Base-by-base conservation (phyloP, 2,329 filamentous ascomycete genomes). In the Domatiomyces catenatus region DNA sequence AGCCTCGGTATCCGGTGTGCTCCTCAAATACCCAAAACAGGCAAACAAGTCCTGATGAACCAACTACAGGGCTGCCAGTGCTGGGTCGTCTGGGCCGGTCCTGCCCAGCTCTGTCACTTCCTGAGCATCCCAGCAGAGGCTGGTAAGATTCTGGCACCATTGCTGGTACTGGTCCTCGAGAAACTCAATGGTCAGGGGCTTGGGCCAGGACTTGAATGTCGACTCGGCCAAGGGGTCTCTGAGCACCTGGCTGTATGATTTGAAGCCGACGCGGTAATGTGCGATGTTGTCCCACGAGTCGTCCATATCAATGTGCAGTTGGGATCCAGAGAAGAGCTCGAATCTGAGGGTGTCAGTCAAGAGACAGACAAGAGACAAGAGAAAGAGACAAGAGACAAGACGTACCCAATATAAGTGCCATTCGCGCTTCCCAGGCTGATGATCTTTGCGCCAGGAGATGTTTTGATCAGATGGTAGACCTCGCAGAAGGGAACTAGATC, bases 231-330 rank as follows among this genome's bases (percentile, higher is more conserved):
- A 43, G 1, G 54, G 54, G 48, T 59, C 57, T 22, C 57, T 55
- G 26, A 59, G 51, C 52, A 58, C 54, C 8, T 50, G 47, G n/a
- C 57, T 54, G 48, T 57, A 59, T 8, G 54, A 36, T 39, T 58
- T 59, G 54, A 59, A 59, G 32, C 49, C 44, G 42, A 59, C 52
- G 6, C 58, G 56, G 48, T 59, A 55, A 49, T 59, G 58, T 5
- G 55, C 54, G 49, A 59, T 59, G 45, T 57, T 54, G 52, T 56
- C 52, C 58, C 58, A 59, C 42, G 55, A 50, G 50, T 59, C 58
- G 49, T 58, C 56, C 54, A 59, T 57, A 52, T 58, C 58, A 48
- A 59, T 59, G 51, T 59, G 58, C 8, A 59, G 55, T 52, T 58
- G 58, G 22, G 58, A 56, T 32, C 55, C 55, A 15, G 53, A 52